Conservation (phyloP, 768 basidiomycete genomes). For the Tylopilus balloui region DNA sequence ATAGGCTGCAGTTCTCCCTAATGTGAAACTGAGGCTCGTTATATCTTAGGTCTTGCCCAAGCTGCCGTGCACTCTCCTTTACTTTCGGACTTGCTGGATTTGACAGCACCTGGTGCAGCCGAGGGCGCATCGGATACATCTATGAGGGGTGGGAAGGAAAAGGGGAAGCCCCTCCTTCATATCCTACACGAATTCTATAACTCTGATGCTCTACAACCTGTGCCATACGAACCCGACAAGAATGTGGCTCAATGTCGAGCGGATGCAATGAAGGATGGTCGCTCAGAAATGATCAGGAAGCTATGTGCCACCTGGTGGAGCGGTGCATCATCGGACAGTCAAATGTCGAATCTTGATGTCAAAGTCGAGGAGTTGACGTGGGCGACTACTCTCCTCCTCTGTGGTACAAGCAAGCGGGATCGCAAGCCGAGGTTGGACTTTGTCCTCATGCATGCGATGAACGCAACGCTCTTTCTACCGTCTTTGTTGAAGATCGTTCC, state of each 20-base stretch:
- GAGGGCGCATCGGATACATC: neutral
- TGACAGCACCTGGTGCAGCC: constrained; percentile 10
- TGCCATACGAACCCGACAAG: constrained; percentile 48
- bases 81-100: constrained; percentile 32
- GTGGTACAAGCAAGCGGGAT: constrained; percentile 42
- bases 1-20: neutral
- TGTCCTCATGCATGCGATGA: constrained; percentile 59
- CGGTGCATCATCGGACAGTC: constrained; percentile 28
- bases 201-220: constrained; percentile 44
- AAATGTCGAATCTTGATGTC: constrained; percentile 25
- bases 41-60: constrained; percentile 42
- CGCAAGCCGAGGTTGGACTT: constrained; percentile 49
- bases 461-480: constrained; percentile 46
- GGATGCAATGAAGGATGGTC: constrained; percentile 35
- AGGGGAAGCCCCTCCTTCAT: constrained; percentile 43
- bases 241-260: constrained; percentile 35
- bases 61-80: constrained; percentile 39
- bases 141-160: constrained; percentile 10
- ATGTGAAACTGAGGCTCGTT: neutral
- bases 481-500: constrained; percentile 34
- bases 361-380: constrained; percentile 51
- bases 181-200: constrained; percentile 50
- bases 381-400: constrained; percentile 44
- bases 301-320: constrained; percentile 39
- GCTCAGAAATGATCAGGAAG: constrained; percentile 42